Conservation (phyloP, 225 moss, liverwort and hornwort genomes). For the Antitrichia curtipendula region DNA sequence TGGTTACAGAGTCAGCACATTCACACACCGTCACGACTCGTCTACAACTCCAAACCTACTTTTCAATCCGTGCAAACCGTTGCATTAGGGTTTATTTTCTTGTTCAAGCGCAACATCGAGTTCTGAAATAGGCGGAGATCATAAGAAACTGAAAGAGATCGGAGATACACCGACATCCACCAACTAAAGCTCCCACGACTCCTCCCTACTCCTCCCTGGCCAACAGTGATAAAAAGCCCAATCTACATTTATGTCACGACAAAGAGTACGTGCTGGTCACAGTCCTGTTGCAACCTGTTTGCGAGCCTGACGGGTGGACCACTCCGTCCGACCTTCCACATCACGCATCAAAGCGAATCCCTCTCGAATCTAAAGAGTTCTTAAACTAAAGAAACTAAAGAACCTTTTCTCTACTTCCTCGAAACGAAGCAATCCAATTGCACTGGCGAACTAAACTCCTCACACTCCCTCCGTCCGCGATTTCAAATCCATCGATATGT, state of each 20-base stretch:
- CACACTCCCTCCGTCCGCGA: neutral
- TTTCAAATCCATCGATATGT: neutral
- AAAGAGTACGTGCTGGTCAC: neutral
- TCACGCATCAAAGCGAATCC: neutral
- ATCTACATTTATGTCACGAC: neutral
- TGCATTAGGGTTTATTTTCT: neutral
- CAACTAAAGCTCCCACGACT: neutral
- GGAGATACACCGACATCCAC: slow-evolving; percentile 4
- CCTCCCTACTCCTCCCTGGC: neutral
- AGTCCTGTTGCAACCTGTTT: neutral
- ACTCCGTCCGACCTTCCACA: neutral
- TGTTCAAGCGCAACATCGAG: neutral
- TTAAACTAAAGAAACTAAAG: neutral
- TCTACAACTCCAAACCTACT: neutral
- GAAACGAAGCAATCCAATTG: neutral
- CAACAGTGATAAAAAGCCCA: neutral
- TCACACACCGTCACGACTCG: neutral
- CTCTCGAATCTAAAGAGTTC: neutral
- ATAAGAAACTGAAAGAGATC: neutral
- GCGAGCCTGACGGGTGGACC: neutral
- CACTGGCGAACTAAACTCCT: neutral
- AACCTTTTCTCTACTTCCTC: neutral
- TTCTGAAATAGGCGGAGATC: neutral
- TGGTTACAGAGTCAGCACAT: neutral
- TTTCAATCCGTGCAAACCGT: neutral